Percentiles rank a stretch among this genome's conserved stretches.
Conservation (phyloP, 1,284 basidiomycete genomes). For the Naganishia sp. region DNA sequence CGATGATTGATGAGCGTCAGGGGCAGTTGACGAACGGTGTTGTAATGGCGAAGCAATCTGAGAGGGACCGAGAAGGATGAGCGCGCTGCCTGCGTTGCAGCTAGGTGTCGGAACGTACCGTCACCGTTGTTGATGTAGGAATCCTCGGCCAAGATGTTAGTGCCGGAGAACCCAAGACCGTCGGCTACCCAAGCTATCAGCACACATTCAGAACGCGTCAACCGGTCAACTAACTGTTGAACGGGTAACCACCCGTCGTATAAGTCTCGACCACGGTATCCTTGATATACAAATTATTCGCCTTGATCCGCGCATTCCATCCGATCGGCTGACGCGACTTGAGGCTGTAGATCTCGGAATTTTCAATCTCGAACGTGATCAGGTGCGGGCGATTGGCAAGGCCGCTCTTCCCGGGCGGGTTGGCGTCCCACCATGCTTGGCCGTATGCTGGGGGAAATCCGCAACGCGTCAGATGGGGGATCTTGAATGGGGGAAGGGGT, state of each 20-base stretch:
- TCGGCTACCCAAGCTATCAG: constrained; percentile 10
- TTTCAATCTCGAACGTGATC: constrained; percentile 58
- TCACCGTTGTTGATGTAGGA: constrained; percentile 54
- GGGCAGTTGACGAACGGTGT: constrained; percentile 52
- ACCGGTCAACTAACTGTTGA: constrained; percentile 54
- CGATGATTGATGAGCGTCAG: constrained; percentile 56
- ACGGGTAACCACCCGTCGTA: constrained; percentile 58
- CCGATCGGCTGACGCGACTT: constrained; percentile 60
- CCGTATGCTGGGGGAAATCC: constrained; percentile 42
- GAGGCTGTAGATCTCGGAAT: constrained; percentile 54
- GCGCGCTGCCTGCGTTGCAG: neutral
- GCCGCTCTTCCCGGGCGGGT: constrained; percentile 46
- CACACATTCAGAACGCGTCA: neutral
- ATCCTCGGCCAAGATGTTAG: constrained; percentile 56
- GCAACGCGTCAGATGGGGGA: neutral
- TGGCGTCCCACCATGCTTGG: constrained; percentile 59
- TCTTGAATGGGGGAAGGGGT: neutral
- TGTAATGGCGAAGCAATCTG: constrained; percentile 12
- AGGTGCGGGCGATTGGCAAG: constrained; percentile 55
- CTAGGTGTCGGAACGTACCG: neutral
- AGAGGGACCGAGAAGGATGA: neutral
- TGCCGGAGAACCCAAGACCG: constrained; percentile 53
- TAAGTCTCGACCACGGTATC: constrained; percentile 58
- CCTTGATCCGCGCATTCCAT: constrained; percentile 58
- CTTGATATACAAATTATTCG: constrained; percentile 56